Evolutionary conservation across 495 filamentous ascomycete genomes (phyloP).

Genomic region (Lindgomyces ingoldianus): DNA sequence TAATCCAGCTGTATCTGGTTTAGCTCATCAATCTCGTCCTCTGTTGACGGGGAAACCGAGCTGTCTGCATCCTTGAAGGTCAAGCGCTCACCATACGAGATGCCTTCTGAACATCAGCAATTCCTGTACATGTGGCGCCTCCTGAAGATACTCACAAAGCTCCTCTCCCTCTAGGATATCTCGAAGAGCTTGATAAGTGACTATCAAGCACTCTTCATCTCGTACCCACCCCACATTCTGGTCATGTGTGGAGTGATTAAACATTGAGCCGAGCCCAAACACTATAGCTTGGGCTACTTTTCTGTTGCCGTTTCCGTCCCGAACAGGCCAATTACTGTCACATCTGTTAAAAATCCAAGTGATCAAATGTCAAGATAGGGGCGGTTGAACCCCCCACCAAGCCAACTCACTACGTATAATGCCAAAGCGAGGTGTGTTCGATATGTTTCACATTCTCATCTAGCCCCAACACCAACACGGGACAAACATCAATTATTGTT

Average conservation of each 20-base stretch:
- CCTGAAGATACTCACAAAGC: conserved; percentile 44
- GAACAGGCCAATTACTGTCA: conserved; percentile 48
- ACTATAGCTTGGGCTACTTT: conserved; percentile 54
- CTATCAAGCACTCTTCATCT: conserved; percentile 47
- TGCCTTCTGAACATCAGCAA: conserved; percentile 39
- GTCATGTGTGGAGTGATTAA: conserved; percentile 55
- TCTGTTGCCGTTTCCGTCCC: conserved; percentile 21
- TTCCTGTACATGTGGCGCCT: not conserved
- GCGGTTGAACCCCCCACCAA: not conserved
- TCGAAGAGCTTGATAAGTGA: conserved; percentile 54
- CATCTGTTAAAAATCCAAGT: not conserved
- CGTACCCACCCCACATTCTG: conserved; percentile 59
- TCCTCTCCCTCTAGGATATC: conserved; percentile 57
- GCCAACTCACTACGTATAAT: conserved; percentile 59
- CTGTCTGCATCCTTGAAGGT: conserved; percentile 55
- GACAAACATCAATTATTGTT: conserved; percentile 55
- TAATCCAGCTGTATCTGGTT: conserved; percentile 41
- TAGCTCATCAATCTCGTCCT: conserved; percentile 35
- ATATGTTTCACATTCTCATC: conserved; percentile 53
- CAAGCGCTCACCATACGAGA: conserved; percentile 56
- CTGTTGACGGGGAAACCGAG: conserved; percentile 4
- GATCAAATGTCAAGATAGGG: not conserved
- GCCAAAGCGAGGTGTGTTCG: conserved; percentile 52
- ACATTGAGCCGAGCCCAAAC: conserved; percentile 58
- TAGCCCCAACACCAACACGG: conserved; percentile 53